phyloP scores from a whole-genome alignment of 164 flowering plant genomes.

The Aristolochia contorta region DNA sequence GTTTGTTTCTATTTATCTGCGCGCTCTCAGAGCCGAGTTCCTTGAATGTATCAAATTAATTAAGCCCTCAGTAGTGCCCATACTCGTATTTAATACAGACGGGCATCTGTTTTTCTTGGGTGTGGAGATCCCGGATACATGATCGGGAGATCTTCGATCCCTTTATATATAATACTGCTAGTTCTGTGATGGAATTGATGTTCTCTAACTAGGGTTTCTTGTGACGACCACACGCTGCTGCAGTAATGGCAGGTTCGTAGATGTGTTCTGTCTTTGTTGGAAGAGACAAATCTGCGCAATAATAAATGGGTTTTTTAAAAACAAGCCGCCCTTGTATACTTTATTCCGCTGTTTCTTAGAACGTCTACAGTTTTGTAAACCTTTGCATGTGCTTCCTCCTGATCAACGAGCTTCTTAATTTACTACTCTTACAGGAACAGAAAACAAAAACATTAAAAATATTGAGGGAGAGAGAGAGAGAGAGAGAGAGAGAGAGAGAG shows the following conservation, averaged over 20 bases:
- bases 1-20: neutral
- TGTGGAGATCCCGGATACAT: no score
- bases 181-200: constrained; percentile 1
- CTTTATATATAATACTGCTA: no score
- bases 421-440: neutral
- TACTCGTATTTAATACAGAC: no score
- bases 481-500: no score
- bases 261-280: constrained; percentile 4
- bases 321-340: neutral
- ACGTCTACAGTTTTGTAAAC: neutral
- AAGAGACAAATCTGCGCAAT: constrained; percentile 3
- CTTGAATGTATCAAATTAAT: no score
- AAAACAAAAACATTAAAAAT: no score
- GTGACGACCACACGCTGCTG: neutral
- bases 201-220: constrained; percentile 3
- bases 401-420: neutral
- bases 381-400: constrained; percentile 2
- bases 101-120: no score
- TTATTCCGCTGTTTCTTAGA: constrained; percentile 1
- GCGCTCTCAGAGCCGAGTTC: neutral
- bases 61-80: no score
- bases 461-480: no score
- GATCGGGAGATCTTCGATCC: no score
- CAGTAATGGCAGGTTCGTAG: constrained; percentile 1
- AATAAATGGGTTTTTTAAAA: neutral